Conservation (phyloP, 768 basidiomycete genomes). For the Dentipellis fragilis region DNA sequence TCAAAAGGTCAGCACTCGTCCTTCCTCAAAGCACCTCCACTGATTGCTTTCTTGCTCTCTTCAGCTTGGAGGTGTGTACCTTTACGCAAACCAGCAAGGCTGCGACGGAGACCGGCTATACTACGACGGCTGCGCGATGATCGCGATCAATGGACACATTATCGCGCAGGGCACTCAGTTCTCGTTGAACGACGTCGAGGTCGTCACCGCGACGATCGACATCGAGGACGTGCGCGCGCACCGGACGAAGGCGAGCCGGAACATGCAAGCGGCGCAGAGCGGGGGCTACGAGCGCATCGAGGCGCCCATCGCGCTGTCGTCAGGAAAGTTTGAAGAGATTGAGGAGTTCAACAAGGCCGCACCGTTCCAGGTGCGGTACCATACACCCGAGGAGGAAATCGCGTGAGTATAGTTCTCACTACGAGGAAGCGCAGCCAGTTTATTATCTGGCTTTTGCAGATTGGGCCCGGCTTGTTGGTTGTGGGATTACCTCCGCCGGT, state of each 20-base stretch:
- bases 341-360: constrained; percentile 18
- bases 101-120: constrained; percentile 97
- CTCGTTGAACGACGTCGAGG: constrained; percentile 91
- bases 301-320: constrained; percentile 69
- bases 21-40: not conserved
- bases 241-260: constrained; percentile 72
- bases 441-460: constrained; percentile 27
- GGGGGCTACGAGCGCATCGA: constrained; percentile 76
- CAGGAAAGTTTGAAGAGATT: constrained; percentile 60
- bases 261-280: constrained; percentile 77
- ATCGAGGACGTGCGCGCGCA: constrained; percentile 95
- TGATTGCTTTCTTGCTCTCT: not conserved
- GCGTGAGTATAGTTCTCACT: constrained; percentile 52
- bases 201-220: constrained; percentile 91
- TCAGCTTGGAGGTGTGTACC: constrained; percentile 91
- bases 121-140: constrained; percentile 96
- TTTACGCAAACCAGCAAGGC: constrained; percentile 98
- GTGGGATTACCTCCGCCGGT: constrained; percentile 98
- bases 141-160: constrained; percentile 87
- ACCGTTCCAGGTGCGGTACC: constrained; percentile 53
- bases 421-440: not conserved
- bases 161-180: constrained; percentile 96
- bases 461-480: constrained; percentile 98
- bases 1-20: constrained; percentile 50
- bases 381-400: constrained; percentile 91